Evolutionary conservation across 306 rosid species (phyloP).

Genomic region (Glycine soja): DNA sequence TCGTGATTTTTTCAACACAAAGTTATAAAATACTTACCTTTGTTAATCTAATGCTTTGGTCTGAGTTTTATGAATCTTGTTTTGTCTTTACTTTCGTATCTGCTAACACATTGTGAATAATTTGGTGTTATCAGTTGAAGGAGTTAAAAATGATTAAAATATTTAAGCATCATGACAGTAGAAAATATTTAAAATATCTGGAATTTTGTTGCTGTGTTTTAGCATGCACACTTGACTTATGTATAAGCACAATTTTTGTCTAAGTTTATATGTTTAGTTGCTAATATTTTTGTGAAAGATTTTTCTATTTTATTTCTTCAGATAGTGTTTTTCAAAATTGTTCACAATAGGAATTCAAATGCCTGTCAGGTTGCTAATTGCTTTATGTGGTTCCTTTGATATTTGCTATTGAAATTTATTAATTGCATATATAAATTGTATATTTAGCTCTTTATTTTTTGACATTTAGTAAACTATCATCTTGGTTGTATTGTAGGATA

Average conservation of each 20-base stretch:
- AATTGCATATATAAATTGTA: no score
- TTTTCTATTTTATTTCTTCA: neutral
- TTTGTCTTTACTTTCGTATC: constrained; percentile 13
- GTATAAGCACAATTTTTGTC: constrained; percentile 2
- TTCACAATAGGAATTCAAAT: constrained; percentile 30
- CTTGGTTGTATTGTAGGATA: constrained; percentile 30
- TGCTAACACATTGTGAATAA: neutral
- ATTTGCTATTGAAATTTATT: no score
- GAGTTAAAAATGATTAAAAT: neutral
- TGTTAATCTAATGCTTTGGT: constrained; percentile 35
- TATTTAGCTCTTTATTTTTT: neutral
- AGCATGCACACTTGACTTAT: constrained; percentile 25
- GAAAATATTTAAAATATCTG: constrained; percentile 7
- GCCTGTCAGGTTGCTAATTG: constrained; percentile 27
- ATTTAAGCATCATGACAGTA: neutral
- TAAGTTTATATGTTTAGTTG: constrained; percentile 24
- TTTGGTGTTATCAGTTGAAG: no score
- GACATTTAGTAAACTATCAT: constrained; percentile 2
- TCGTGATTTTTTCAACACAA: neutral
- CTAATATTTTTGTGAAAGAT: constrained; percentile 24
- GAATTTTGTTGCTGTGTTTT: constrained; percentile 19
- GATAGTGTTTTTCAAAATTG: neutral
- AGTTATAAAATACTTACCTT: constrained; percentile 30
- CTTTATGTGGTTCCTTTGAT: no score
- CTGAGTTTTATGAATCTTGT: neutral